These are phyloP conservation scores for Verticillium zaregamsianum DNA, from an alignment of 2,329 filamentous ascomycete genomes.

Conservation along the genomic window DNA sequence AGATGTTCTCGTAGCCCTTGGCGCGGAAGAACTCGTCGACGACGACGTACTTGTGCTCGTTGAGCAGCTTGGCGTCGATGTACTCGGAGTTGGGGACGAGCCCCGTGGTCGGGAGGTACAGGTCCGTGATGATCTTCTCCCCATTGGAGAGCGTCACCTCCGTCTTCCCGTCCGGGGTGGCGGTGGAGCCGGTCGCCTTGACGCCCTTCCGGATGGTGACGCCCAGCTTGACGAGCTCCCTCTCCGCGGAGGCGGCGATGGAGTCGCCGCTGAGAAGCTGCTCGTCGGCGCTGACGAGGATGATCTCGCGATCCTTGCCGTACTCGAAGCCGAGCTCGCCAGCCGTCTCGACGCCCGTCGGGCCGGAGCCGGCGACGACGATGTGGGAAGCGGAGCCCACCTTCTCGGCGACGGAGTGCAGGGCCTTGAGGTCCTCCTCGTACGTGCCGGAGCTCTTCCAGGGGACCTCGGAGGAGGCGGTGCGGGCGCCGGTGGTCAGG, in stretches of 20 bases:
- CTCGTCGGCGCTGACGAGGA: slow-evolving; percentile 38
- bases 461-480: slow-evolving; percentile 33
- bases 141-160: slow-evolving; percentile 43
- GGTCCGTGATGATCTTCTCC: slow-evolving; percentile 45
- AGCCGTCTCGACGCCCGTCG: slow-evolving; percentile 52
- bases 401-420: slow-evolving; percentile 35
- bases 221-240: slow-evolving; percentile 48
- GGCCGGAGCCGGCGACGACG: slow-evolving; percentile 52
- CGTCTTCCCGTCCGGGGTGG: slow-evolving; percentile 37
- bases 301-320: slow-evolving; percentile 39
- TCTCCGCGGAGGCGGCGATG: slow-evolving; percentile 34
- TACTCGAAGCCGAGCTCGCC: slow-evolving; percentile 51
- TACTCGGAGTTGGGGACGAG: slow-evolving; percentile 51
- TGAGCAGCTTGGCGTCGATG: slow-evolving; percentile 40
- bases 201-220: slow-evolving; percentile 42
- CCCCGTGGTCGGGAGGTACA: slow-evolving; percentile 55
- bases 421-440: slow-evolving; percentile 34
- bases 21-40: slow-evolving; percentile 49
- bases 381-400: slow-evolving; percentile 45
- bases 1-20: slow-evolving; percentile 38
- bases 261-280: slow-evolving; percentile 40
- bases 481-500: slow-evolving; percentile 50
- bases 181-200: slow-evolving; percentile 31
- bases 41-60: slow-evolving; percentile 37
- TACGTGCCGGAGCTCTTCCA: slow-evolving; percentile 49